These are phyloP conservation scores for Bisporella sp. DNA, from an alignment of 2,329 filamentous ascomycete genomes.

Conservation along the genomic window DNA sequence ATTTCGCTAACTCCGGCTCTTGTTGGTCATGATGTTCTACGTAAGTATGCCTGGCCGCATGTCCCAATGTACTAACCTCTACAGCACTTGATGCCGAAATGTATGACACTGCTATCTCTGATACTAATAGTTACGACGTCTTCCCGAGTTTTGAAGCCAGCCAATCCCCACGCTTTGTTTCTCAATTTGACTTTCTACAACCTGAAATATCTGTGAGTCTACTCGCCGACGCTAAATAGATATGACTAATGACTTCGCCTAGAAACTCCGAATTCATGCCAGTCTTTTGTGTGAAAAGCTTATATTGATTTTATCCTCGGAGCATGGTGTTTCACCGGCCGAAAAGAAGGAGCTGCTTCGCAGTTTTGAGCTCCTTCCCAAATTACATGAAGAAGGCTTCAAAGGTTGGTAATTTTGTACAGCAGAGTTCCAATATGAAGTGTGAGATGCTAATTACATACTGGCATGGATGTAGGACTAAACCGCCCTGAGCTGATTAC, in stretches of 20 bases:
- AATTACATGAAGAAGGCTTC: neutral
- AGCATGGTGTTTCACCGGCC: neutral
- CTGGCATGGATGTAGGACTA: neutral
- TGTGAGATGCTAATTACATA: neutral
- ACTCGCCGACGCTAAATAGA: neutral
- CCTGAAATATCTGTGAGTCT: neutral
- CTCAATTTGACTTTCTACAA: neutral
- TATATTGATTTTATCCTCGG: neutral
- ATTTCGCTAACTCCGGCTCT: constrained; percentile 5
- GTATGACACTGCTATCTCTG: constrained; percentile 7
- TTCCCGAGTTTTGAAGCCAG: constrained; percentile 27
- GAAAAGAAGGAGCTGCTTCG: neutral
- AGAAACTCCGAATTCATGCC: neutral
- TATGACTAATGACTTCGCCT: neutral
- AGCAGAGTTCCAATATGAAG: neutral
- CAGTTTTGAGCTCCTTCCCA: neutral
- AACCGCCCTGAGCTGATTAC: neutral
- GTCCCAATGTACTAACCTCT: neutral
- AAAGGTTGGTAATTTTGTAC: neutral
- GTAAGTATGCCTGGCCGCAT: neutral
- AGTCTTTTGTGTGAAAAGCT: neutral
- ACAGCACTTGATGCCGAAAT: neutral
- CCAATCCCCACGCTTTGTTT: constrained; percentile 1
- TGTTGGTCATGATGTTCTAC: constrained; percentile 17
- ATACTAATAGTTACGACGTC: constrained; percentile 24